A percentile compares a stretch with the other conserved stretches of the same genome.
Conservation (phyloP, 1,284 basidiomycete species). For the Microbotryum violaceum region DNA sequence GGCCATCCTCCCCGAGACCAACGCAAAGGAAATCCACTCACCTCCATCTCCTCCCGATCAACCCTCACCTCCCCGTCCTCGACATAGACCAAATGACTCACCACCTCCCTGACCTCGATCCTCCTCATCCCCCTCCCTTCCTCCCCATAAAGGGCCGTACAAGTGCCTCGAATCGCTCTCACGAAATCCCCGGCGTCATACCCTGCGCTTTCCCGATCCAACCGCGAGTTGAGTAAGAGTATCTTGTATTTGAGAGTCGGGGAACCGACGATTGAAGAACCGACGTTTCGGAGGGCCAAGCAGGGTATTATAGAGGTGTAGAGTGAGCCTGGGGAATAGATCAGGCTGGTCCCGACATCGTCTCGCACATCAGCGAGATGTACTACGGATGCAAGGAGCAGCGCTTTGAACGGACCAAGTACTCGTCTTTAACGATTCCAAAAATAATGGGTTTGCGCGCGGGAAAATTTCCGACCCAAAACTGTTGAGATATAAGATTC, state of each 20-base stretch:
- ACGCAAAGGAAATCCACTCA: conserved; percentile 43
- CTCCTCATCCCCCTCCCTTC: not conserved
- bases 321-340: conserved; percentile 29
- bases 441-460: conserved; percentile 44
- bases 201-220: conserved; percentile 83
- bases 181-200: conserved; percentile 69
- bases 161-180: conserved; percentile 11
- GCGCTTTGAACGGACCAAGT: conserved; percentile 40
- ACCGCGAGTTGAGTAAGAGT: conserved; percentile 73
- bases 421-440: conserved; percentile 57
- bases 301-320: conserved; percentile 67
- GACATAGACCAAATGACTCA: conserved; percentile 77
- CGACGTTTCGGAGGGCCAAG: conserved; percentile 75
- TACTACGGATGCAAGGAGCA: conserved; percentile 60
- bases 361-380: conserved; percentile 37
- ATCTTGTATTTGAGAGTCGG: conserved; percentile 67
- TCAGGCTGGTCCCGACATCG: conserved; percentile 5
- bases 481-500: conserved; percentile 86
- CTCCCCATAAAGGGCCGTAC: not conserved
- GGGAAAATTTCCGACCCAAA: conserved; percentile 56
- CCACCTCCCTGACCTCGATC: conserved; percentile 37
- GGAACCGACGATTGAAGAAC: conserved; percentile 65
- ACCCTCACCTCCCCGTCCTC: conserved; percentile 56
- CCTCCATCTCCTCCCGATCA: conserved; percentile 55
- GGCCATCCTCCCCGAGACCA: too few relatives aligned